Percentiles rank a stretch among this genome's conserved stretches.
phyloP scores from a whole-genome alignment of 371 early-diverging fungal species.

The Enterocytospora artemiae region DNA sequence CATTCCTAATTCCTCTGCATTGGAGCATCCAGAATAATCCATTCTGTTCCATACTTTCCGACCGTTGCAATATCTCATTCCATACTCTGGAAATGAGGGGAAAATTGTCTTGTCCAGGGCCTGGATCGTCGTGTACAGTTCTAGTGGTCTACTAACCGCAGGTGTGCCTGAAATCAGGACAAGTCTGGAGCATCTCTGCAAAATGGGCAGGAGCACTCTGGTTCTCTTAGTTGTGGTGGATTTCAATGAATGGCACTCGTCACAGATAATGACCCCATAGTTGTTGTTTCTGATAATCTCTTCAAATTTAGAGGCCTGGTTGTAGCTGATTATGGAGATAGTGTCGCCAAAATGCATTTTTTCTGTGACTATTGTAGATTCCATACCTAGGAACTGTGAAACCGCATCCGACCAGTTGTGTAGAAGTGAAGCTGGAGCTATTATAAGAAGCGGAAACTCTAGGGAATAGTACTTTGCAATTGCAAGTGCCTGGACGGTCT shows the following conservation, averaged over 20 bases:
- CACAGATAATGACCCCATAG: constrained; percentile 52
- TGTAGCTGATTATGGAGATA: constrained; percentile 47
- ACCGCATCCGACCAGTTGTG: constrained; percentile 61
- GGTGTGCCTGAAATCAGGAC: constrained; percentile 62
- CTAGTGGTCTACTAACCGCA: constrained; percentile 61
- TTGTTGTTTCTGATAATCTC: background rate
- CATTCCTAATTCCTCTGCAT: constrained; percentile 61
- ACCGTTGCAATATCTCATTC: constrained; percentile 61
- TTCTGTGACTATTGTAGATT: constrained; percentile 25
- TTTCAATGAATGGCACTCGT: constrained; percentile 62
- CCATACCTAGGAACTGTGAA: constrained; percentile 56
- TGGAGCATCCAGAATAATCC: constrained; percentile 57
- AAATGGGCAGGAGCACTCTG: constrained; percentile 57
- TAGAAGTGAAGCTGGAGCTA: constrained; percentile 61
- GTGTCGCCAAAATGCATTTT: constrained; percentile 25
- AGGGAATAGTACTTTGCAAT: constrained; percentile 60
- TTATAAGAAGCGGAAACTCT: constrained; percentile 62
- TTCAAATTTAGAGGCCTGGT: constrained; percentile 33
- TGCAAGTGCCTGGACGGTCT: constrained; percentile 61
- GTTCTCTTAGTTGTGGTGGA: constrained; percentile 58
- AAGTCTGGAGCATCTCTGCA: constrained; percentile 55
- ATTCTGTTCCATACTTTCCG: constrained; percentile 39
- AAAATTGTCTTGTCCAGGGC: constrained; percentile 57
- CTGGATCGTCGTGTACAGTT: constrained; percentile 61
- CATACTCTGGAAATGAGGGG: constrained; percentile 56